These are phyloP conservation scores for Candida frijolesensis DNA, from an alignment of 1,139 yeast species.

Conservation along the genomic window DNA sequence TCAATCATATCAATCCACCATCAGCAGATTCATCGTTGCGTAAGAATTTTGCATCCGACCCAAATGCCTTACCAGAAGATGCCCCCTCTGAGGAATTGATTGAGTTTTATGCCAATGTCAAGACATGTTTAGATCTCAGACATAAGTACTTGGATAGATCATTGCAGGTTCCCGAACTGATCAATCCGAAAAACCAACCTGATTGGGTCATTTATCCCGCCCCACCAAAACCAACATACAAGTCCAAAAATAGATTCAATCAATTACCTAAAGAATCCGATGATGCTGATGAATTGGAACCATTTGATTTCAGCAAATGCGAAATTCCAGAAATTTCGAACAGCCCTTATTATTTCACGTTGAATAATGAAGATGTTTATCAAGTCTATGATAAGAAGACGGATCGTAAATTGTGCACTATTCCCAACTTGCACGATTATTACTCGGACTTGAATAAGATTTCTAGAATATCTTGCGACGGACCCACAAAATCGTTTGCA, in stretches of 20 bases:
- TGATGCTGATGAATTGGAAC: conserved; percentile 36
- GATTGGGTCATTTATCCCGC: conserved; percentile 87
- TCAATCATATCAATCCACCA: conserved; percentile 21
- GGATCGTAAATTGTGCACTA: conserved; percentile 48
- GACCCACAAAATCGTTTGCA: conserved; percentile 97
- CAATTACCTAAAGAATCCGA: conserved; percentile 40
- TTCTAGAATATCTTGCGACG: conserved; percentile 78
- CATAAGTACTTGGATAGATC: conserved; percentile 74
- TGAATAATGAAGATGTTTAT: conserved; percentile 68
- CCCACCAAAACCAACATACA: conserved; percentile 93
- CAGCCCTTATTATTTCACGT: conserved; percentile 45
- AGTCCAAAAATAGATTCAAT: conserved; percentile 60
- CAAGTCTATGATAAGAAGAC: conserved; percentile 53
- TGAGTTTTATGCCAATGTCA: conserved; percentile 69
- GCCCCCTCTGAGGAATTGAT: conserved; percentile 70
- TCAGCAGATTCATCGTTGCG: conserved; percentile 7
- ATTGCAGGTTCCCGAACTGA: conserved; percentile 62
- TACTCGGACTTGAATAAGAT: conserved; percentile 79
- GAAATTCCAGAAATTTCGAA: conserved; percentile 63
- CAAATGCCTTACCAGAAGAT: conserved; percentile 66
- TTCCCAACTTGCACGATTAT: conserved; percentile 81
- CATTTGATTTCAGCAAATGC: conserved; percentile 63
- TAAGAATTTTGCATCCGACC: conserved; percentile 19
- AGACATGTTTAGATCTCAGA: conserved; percentile 72
- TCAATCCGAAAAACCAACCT: conserved; percentile 78